Percentiles rank a stretch among this genome's conserved stretches.
Conservation (phyloP, 495 filamentous ascomycete genomes). For the Daldinia vernicosa region DNA sequence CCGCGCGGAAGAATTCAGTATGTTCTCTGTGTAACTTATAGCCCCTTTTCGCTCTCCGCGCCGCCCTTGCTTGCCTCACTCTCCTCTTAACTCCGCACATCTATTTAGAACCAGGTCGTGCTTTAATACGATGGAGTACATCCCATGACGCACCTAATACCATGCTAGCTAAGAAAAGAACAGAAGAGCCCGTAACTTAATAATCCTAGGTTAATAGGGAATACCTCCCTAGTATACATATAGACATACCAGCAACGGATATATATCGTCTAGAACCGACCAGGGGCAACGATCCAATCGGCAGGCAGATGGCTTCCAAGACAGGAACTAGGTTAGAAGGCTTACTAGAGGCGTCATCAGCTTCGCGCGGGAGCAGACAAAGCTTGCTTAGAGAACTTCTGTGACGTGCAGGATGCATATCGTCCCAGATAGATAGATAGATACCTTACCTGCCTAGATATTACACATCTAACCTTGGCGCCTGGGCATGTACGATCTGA, state of each 20-base stretch:
- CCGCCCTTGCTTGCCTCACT: background rate
- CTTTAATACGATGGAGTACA: background rate
- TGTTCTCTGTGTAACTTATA: background rate
- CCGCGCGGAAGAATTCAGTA: background rate
- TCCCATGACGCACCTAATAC: background rate
- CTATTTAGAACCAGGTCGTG: background rate
- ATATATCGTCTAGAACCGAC: background rate
- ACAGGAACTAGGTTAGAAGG: background rate
- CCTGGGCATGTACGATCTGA: background rate
- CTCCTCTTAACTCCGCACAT: background rate
- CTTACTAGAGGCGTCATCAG: background rate
- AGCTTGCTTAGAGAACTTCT: background rate
- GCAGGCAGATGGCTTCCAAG: background rate
- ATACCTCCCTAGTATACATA: background rate
- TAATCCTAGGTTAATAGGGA: background rate
- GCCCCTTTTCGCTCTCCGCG: background rate
- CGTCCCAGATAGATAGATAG: background rate
- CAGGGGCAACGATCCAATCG: background rate
- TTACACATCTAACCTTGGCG: background rate
- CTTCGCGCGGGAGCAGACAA: background rate
- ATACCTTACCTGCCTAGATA: background rate
- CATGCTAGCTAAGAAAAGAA: background rate
- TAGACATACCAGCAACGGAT: background rate
- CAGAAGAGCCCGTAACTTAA: background rate
- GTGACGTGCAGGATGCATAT: background rate